phyloP scores from a whole-genome alignment of 1,139 yeast genomes.

The Hyphopichia burtonii region DNA sequence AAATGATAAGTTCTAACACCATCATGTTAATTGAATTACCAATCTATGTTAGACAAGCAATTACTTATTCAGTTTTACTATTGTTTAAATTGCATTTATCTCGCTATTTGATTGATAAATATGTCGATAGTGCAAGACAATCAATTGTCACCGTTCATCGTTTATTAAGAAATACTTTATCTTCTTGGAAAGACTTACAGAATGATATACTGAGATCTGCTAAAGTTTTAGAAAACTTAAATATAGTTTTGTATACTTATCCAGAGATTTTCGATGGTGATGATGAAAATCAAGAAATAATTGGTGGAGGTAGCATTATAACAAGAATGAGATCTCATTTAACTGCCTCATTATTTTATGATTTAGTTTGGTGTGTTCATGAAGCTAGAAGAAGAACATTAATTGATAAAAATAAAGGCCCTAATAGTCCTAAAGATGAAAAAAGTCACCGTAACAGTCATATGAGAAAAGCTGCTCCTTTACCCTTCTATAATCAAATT shows the following conservation, averaged over 20 bases:
- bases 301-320: constrained; percentile 57
- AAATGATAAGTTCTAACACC: constrained; percentile 54
- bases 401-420: constrained; percentile 41
- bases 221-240: constrained; percentile 85
- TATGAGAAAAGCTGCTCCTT: constrained; percentile 53
- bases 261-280: constrained; percentile 71
- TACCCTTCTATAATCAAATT: constrained; percentile 91
- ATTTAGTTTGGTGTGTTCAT: constrained; percentile 91
- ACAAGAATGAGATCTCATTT: constrained; percentile 89
- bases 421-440: constrained; percentile 13
- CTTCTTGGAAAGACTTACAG: constrained; percentile 89
- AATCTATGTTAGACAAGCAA: constrained; percentile 81
- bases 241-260: constrained; percentile 81
- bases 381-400: constrained; percentile 82
- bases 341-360: constrained; percentile 88
- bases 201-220: constrained; percentile 93
- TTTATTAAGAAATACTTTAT: constrained; percentile 77
- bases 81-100: constrained; percentile 82
- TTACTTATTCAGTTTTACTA: constrained; percentile 75
- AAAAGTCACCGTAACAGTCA: constrained; percentile 5
- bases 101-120: constrained; percentile 71
- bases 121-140: constrained; percentile 86
- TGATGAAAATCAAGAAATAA: constrained; percentile 29
- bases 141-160: constrained; percentile 92
- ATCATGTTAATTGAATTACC: constrained; percentile 81